Evolutionary conservation across 1,139 yeast genomes (phyloP), one percentile per base, ranked within the genome.

Genomic region (Geotrichum australiense): DNA sequence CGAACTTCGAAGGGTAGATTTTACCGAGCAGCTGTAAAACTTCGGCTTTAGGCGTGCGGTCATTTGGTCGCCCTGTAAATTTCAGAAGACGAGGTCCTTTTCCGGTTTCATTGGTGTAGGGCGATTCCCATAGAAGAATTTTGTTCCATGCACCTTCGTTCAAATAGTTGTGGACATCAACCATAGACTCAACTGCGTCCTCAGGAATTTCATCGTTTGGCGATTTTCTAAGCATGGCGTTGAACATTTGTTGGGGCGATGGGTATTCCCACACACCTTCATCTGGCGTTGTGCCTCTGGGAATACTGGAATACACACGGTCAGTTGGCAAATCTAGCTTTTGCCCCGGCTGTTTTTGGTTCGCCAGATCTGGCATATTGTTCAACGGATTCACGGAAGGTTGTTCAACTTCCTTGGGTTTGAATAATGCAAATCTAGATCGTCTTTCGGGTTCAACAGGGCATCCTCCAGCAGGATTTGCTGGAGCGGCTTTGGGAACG

Each of bases 101-200:
- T 32, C 70, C 66, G 7, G 79, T 66, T 46, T 67, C 57, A 26
- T 64, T 64, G 4, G 85, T 74, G 53, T 75, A 64, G 31, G 70
- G 71, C 46, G 70, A 63, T 63, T 93, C 99, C 99, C 99, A 93
- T 46, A 79, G 76, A 50, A 86, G 66, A 44, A 93, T 87, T 61
- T 93, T 96, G 52, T 76, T 76, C 99, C 99, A 93, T 6, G 97
- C 97, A 10, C 96, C 96, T 63, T 93, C 99, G 61, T 93, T 93
- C 53, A 93, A 66, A 58, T 89, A 91, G 62, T 93, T 93, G 63
- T 93, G 99, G 36, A 91, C 95, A 49, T 82, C 93, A 26, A 93
- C 98, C 99, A 93, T 93, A 40, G 87, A 75, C 53, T 85, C 96
- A 5, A 91, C 96, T 0, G 96, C 96, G 50, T 86, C 96, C 60